Percentiles rank a stretch among this genome's conserved stretches.
phyloP scores from a whole-genome alignment of 129 eudicot genomes.

The Ambrosia trifida region DNA sequence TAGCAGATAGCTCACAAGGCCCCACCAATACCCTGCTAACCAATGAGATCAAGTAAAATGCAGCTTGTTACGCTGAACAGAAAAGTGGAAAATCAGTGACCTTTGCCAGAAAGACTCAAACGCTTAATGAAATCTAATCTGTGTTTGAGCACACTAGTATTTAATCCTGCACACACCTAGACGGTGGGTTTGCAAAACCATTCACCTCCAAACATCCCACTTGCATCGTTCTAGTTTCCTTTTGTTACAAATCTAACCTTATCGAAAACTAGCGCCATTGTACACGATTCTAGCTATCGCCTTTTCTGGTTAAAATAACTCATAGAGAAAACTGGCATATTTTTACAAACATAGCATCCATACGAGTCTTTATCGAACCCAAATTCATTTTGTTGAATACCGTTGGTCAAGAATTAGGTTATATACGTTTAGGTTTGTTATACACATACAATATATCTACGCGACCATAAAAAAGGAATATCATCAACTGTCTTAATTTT shows the following conservation, averaged over 20 bases:
- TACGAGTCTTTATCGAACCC: neutral
- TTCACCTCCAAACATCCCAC: neutral
- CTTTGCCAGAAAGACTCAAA: no score
- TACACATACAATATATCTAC: neutral
- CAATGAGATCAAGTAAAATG: no score
- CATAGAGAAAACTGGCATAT: neutral
- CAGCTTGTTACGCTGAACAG: no score
- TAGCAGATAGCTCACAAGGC: no score
- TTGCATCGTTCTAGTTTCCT: neutral
- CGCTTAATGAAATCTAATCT: no score
- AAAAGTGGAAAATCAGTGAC: no score
- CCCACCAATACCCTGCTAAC: no score
- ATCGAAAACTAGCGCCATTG: neutral
- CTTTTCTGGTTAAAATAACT: conserved; percentile 1
- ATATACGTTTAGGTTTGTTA: conserved; percentile 5
- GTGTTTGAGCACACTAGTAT: no score
- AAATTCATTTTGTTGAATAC: neutral
- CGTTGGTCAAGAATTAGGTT: neutral
- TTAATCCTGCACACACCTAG: no score
- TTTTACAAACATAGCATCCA: neutral
- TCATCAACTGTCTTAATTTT: no score
- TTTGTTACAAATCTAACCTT: neutral
- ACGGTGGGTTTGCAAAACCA: neutral
- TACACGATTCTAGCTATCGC: neutral
- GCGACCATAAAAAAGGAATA: neutral